Percentiles rank a stretch among this genome's conserved stretches.
phyloP scores from a whole-genome alignment of 371 early-diverging fungal genomes.

The Mucor velutinosus region DNA sequence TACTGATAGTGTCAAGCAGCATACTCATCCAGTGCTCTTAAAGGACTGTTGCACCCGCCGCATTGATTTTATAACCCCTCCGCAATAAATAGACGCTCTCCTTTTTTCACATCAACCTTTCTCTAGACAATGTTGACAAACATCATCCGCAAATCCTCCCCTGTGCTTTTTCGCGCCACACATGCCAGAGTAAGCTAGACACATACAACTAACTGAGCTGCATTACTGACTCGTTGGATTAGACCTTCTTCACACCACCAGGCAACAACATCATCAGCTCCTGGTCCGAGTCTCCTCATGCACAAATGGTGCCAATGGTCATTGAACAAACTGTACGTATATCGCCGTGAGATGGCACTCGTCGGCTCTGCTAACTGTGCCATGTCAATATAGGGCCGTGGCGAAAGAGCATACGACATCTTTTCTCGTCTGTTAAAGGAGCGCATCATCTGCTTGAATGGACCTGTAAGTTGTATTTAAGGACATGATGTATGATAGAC shows the following conservation, averaged over 20 bases:
- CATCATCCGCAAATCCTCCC: neutral
- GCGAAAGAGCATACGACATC: constrained; percentile 92
- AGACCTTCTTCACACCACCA: constrained; percentile 14
- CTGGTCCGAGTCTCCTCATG: constrained; percentile 34
- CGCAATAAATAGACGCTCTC: neutral
- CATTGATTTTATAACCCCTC: neutral
- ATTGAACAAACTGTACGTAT: constrained; percentile 72
- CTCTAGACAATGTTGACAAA: neutral
- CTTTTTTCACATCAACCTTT: neutral
- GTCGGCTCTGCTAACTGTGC: neutral
- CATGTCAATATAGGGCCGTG: constrained; percentile 51
- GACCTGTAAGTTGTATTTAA: constrained; percentile 56
- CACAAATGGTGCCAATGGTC: constrained; percentile 69
- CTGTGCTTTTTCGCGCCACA: neutral
- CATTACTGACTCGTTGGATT: neutral
- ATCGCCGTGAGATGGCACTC: neutral
- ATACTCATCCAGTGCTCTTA: neutral
- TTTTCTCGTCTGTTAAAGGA: constrained; percentile 96
- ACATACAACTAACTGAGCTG: too few species aligned
- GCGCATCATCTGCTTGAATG: constrained; percentile 93
- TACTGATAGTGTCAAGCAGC: too few species aligned
- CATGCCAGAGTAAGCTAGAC: neutral
- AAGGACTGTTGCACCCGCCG: neutral
- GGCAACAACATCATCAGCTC: constrained; percentile 12
- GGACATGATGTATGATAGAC: neutral